Evolutionary conservation across 2,329 filamentous ascomycete genomes (phyloP).

Genomic region (Cadophora malorum): DNA sequence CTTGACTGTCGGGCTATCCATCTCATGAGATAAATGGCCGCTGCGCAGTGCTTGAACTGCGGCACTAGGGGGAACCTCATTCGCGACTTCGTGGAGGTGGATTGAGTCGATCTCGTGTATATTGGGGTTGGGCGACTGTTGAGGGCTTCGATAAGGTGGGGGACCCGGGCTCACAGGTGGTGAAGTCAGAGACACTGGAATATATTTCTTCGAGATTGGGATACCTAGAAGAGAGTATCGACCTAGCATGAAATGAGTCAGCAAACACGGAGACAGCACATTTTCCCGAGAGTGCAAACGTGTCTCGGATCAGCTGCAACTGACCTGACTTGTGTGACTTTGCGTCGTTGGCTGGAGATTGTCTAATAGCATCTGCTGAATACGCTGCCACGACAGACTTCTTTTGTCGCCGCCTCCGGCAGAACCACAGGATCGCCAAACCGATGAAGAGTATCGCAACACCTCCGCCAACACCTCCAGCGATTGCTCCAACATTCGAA

Average conservation of each 20-base stretch:
- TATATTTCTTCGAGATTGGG: not conserved
- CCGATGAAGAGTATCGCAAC: not conserved
- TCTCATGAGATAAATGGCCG: not conserved
- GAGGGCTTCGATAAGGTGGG: not conserved
- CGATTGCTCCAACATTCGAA: conserved; percentile 1
- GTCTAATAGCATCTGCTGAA: not conserved
- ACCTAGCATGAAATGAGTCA: not conserved
- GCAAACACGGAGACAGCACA: not conserved
- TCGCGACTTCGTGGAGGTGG: not conserved
- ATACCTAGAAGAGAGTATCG: not conserved
- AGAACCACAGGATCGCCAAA: not conserved
- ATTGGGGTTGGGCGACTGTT: conserved; percentile 3
- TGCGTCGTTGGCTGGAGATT: not conserved
- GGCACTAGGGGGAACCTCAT: not conserved
- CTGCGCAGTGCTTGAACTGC: not conserved
- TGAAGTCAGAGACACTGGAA: not conserved
- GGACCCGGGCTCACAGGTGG: conserved; percentile 3
- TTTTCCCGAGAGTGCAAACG: too few species aligned
- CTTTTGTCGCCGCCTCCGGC: conserved; percentile 4
- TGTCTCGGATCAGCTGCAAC: too few species aligned
- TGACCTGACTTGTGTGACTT: not conserved
- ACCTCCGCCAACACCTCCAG: conserved; percentile 2
- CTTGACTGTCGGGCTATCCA: not conserved
- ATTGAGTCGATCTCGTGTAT: conserved; percentile 3
- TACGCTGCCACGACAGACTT: not conserved